These are phyloP conservation scores for Liriodendron chinense DNA, from an alignment of 164 flowering plant species.

Conservation along the genomic window DNA sequence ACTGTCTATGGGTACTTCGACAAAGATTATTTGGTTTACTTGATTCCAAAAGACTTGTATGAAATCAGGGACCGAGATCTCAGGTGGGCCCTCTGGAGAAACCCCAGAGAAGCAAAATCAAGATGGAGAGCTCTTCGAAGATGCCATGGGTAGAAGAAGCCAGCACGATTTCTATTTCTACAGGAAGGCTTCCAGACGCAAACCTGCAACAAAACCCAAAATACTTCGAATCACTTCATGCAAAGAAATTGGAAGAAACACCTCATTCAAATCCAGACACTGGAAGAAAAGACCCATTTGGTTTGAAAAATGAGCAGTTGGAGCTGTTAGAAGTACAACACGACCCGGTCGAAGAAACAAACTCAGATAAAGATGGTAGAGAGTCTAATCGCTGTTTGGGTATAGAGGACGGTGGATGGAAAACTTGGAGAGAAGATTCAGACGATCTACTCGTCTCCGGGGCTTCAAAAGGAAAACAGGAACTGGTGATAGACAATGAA, in stretches of 20 bases:
- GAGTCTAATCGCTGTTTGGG: not conserved
- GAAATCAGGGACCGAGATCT: slow-evolving; percentile 36
- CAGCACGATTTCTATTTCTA: not conserved
- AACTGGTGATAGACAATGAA: slow-evolving; percentile 8
- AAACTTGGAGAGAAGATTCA: slow-evolving; percentile 10
- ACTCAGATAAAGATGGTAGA: not conserved
- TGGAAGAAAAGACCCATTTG: slow-evolving; percentile 9
- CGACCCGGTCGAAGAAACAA: not conserved
- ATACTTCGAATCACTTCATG: not conserved
- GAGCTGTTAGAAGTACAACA: slow-evolving; percentile 8
- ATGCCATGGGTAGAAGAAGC: slow-evolving; percentile 13
- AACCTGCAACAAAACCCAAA: slow-evolving; percentile 3
- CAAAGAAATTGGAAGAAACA: slow-evolving; percentile 3
- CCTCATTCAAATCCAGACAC: not conserved
- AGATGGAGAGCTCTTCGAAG: slow-evolving; percentile 13
- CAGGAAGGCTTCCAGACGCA: not conserved
- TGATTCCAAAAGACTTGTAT: slow-evolving; percentile 14
- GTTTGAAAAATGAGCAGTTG: slow-evolving; percentile 7
- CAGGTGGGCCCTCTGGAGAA: slow-evolving; percentile 16
- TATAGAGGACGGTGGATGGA: slow-evolving; percentile 9
- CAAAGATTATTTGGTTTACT: not conserved
- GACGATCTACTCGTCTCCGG: slow-evolving; percentile 1
- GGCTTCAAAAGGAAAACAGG: slow-evolving; percentile 18
- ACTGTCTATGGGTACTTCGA: slow-evolving; percentile 3
- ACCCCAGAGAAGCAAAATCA: slow-evolving; percentile 22